phyloP scores from a whole-genome alignment of 1,284 basidiomycete genomes.

The Vanrija humicola region DNA sequence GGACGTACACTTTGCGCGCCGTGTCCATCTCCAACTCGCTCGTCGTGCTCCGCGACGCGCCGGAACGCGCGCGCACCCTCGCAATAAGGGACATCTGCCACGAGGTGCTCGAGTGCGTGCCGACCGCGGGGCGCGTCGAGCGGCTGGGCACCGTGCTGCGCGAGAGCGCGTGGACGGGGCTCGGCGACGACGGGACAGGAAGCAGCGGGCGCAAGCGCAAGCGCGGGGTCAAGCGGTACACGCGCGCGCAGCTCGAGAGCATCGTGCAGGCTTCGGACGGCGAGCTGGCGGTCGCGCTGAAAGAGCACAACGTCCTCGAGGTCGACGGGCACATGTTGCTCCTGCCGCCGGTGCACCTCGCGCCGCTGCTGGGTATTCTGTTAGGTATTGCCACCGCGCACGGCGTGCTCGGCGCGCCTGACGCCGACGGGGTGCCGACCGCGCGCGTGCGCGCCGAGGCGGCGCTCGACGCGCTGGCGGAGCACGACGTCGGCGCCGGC shows the following conservation, averaged over 20 bases:
- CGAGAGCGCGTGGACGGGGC: slow-evolving; percentile 60
- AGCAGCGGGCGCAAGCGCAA: slow-evolving; percentile 13
- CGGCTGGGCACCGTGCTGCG: slow-evolving; percentile 61
- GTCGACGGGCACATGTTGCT: slow-evolving; percentile 54
- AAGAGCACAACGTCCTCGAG: slow-evolving; percentile 64
- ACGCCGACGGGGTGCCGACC: not conserved
- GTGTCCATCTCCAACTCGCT: slow-evolving; percentile 81
- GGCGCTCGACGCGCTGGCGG: slow-evolving; percentile 59
- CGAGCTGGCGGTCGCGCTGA: slow-evolving; percentile 64
- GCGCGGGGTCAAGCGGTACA: slow-evolving; percentile 48
- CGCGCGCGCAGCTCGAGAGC: slow-evolving; percentile 59
- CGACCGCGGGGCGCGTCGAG: slow-evolving; percentile 67
- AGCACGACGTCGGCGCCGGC: slow-evolving; percentile 64
- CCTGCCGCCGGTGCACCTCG: slow-evolving; percentile 63
- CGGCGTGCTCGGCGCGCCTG: not conserved
- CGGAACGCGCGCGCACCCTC: slow-evolving; percentile 17
- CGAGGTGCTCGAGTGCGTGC: slow-evolving; percentile 72
- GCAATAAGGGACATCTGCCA: slow-evolving; percentile 53
- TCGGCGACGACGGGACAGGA: slow-evolving; percentile 42
- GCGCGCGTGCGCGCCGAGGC: not conserved
- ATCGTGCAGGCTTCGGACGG: slow-evolving; percentile 73
- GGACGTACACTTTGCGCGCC: slow-evolving; percentile 75
- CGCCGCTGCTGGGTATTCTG: slow-evolving; percentile 65
- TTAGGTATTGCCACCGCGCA: slow-evolving; percentile 57
- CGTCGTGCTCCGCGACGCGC: slow-evolving; percentile 58